These are phyloP conservation scores for Cardamine occulta DNA, from an alignment of 345 rosid genomes.

Conservation along the genomic window DNA sequence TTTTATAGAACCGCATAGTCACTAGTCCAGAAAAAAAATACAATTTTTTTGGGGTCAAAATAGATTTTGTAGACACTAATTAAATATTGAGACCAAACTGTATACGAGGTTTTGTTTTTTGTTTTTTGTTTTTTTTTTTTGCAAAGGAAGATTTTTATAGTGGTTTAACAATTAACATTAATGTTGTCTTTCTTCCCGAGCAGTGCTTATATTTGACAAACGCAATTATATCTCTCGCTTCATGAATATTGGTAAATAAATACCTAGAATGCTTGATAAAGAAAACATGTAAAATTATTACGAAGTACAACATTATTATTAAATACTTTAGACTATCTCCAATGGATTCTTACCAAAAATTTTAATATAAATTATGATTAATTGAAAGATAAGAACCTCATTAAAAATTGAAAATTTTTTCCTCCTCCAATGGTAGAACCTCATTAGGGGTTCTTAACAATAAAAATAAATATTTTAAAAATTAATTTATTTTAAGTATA, in stretches of 20 bases:
- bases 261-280: not conserved
- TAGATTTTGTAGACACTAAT: not conserved
- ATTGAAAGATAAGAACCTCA: too few relatives aligned
- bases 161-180: conserved; percentile 6
- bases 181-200: not conserved
- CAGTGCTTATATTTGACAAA: not conserved
- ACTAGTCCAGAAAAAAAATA: not conserved
- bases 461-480: too few relatives aligned
- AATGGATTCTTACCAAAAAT: too few relatives aligned
- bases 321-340: too few relatives aligned
- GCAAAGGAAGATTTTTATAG: not conserved
- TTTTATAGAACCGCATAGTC: too few relatives aligned
- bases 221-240: not conserved
- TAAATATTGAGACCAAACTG: not conserved
- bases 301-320: not conserved
- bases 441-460: too few relatives aligned
- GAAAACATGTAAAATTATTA: not conserved
- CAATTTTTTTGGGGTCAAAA: not conserved
- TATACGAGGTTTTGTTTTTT: not conserved
- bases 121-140: conserved; percentile 5
- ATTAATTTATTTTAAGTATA: too few relatives aligned
- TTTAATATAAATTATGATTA: too few relatives aligned
- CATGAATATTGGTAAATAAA: not conserved
- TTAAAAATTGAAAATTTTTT: too few relatives aligned
- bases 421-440: too few relatives aligned